A percentile compares a stretch with the other conserved stretches of the same genome.
phyloP scores from a whole-genome alignment of 2,329 filamentous ascomycete genomes.

The Colletotrichum theobromicola region DNA sequence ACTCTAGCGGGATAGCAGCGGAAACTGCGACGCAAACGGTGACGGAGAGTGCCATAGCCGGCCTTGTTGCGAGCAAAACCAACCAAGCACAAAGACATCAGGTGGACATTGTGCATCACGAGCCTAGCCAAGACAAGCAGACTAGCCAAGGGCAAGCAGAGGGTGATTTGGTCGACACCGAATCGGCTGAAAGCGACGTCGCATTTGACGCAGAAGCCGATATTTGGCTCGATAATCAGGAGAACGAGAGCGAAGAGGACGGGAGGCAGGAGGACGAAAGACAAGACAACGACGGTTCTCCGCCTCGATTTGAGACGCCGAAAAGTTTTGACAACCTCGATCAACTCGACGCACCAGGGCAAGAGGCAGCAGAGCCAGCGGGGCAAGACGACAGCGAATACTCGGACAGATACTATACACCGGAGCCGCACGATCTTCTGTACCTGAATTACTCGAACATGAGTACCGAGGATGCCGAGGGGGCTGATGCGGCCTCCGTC shows the following conservation, averaged over 20 bases:
- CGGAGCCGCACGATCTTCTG: background rate
- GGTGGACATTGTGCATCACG: background rate
- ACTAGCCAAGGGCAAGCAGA: no score
- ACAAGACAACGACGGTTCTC: background rate
- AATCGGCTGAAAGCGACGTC: background rate
- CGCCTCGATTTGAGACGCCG: background rate
- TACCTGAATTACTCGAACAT: background rate
- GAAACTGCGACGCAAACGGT: background rate
- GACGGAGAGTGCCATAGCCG: no score
- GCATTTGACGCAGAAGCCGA: background rate
- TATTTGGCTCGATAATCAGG: background rate
- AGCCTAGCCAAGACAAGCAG: background rate
- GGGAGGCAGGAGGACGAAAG: background rate
- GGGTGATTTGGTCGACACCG: background rate
- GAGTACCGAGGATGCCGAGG: background rate
- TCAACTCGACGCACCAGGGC: background rate
- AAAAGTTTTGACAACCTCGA: background rate
- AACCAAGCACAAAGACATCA: background rate
- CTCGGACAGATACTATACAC: background rate
- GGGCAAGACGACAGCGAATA: background rate
- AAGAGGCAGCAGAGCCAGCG: background rate
- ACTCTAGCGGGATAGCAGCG: background rate
- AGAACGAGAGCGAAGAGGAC: background rate
- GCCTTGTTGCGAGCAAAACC: background rate
- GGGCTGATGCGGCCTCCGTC: background rate